A percentile compares a stretch with the other conserved stretches of the same genome.
Conservation (phyloP, 106 monocot species). For the Platanthera guangdongensis region DNA sequence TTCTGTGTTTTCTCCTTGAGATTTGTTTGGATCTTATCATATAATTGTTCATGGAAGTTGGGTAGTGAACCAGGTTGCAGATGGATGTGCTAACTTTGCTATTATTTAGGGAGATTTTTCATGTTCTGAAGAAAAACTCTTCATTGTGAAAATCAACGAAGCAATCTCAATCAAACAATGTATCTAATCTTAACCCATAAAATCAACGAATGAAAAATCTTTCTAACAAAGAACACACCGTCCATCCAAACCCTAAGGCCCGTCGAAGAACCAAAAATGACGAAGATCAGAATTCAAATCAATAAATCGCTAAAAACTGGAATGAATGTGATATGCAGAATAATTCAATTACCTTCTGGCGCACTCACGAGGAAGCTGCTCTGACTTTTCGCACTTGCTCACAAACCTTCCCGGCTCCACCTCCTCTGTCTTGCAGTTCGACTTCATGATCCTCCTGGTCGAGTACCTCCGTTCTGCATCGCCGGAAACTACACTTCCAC, state of each 20-base stretch:
- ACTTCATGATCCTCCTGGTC: conserved; percentile 23
- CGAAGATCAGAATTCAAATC: neutral
- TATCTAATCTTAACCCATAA: neutral
- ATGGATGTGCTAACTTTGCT: no score
- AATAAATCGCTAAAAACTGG: neutral
- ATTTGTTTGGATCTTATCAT: no score
- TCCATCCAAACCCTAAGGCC: neutral
- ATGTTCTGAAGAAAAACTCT: no score
- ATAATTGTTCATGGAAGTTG: no score
- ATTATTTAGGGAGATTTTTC: no score
- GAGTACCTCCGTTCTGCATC: conserved; percentile 4
- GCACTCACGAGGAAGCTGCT: conserved; percentile 15
- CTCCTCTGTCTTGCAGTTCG: conserved; percentile 23
- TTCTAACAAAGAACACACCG: neutral
- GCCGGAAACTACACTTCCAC: neutral
- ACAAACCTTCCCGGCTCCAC: conserved; percentile 23
- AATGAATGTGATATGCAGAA: neutral
- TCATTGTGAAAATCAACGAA: no score
- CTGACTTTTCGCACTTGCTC: conserved; percentile 24
- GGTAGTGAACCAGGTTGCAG: no score
- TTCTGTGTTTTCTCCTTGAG: no score
- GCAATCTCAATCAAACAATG: no score
- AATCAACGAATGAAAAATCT: neutral
- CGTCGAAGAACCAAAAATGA: neutral
- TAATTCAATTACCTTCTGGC: conserved; percentile 12